Percentiles rank a stretch among this genome's conserved stretches.
Conservation (phyloP, 768 basidiomycete species). For the Tylopilus vinaceipallidus region DNA sequence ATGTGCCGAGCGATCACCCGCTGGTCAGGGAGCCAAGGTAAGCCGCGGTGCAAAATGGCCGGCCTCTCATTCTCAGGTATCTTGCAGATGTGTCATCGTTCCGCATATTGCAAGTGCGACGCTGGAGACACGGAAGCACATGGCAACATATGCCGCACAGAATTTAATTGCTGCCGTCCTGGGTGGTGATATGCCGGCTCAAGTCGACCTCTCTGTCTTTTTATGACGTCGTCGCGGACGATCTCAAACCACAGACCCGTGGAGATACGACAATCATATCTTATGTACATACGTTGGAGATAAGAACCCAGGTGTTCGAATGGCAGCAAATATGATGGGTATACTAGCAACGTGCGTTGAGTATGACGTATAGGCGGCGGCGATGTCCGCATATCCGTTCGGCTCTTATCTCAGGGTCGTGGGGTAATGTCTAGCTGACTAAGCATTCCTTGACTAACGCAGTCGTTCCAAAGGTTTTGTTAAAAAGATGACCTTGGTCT, state of each 20-base stretch:
- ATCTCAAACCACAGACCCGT: neutral
- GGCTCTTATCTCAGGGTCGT: too few species aligned
- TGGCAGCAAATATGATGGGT: too few species aligned
- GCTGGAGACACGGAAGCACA: conserved; percentile 74
- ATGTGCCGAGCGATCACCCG: conserved; percentile 70
- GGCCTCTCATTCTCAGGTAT: neutral
- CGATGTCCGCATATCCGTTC: too few species aligned
- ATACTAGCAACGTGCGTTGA: too few species aligned
- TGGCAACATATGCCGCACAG: conserved; percentile 73
- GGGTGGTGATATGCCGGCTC: conserved; percentile 59
- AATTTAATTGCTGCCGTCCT: conserved; percentile 50
- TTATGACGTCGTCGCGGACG: neutral
- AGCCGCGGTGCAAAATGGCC: conserved; percentile 13
- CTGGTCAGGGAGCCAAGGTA: conserved; percentile 76
- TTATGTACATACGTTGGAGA: neutral
- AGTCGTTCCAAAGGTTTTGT: neutral
- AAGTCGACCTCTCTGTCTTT: conserved; percentile 35
- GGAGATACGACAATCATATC: neutral
- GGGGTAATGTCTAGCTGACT: conserved; percentile 7
- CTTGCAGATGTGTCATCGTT: conserved; percentile 66
- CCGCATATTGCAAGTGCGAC: conserved; percentile 95
- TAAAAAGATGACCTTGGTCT: neutral
- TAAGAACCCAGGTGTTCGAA: too few species aligned
- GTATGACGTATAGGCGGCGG: too few species aligned
- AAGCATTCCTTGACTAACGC: conserved; percentile 1